Conservation (phyloP, 257 asterid genomes). For the Solanum rostratum region DNA sequence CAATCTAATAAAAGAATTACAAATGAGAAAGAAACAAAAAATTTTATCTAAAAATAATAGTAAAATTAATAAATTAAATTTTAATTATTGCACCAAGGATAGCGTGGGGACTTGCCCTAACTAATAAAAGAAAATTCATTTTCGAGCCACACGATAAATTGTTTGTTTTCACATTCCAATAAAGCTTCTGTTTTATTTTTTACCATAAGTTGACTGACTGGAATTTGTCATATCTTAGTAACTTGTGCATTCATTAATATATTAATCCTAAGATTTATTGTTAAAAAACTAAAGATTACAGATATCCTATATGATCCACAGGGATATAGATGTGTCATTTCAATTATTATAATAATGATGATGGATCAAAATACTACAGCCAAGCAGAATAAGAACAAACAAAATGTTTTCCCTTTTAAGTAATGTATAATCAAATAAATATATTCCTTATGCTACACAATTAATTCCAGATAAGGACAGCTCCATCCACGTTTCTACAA, state of each 20-base stretch:
- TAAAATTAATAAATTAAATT: too few relatives aligned
- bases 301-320: not conserved
- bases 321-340: not conserved
- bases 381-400: not conserved
- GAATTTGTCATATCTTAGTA: not conserved
- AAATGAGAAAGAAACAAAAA: too few relatives aligned
- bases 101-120: not conserved
- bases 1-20: too few relatives aligned
- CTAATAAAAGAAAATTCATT: not conserved
- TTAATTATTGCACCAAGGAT: too few relatives aligned
- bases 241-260: not conserved
- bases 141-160: not conserved
- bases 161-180: not conserved
- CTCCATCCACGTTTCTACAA: not conserved
- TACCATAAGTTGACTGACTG: not conserved
- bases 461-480: not conserved
- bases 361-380: not conserved
- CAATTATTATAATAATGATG: not conserved
- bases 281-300: not conserved
- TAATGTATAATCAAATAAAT: not conserved
- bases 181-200: not conserved
- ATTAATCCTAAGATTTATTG: not conserved
- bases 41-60: too few relatives aligned
- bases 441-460: not conserved
- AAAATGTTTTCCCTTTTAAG: not conserved